A percentile compares a stretch with the other conserved stretches of the same genome.
phyloP scores from a whole-genome alignment of 2,329 filamentous ascomycete species.

The Colletotrichum tofieldiae region DNA sequence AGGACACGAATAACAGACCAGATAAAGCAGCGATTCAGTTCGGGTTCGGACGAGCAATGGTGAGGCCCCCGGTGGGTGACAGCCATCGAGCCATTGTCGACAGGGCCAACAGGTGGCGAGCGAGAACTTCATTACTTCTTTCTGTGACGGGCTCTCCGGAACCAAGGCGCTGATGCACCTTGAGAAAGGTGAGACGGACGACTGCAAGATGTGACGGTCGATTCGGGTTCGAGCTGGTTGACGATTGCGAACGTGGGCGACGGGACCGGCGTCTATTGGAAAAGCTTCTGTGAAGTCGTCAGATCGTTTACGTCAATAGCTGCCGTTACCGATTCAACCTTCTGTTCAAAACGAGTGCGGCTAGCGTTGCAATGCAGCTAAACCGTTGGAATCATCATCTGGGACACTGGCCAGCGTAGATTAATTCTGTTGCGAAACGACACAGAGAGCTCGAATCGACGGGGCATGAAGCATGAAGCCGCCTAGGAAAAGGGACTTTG shows the following conservation, averaged over 20 bases:
- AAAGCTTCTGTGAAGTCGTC: neutral
- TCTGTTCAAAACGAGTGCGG: neutral
- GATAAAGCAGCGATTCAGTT: neutral
- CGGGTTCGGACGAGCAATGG: constrained; percentile 23
- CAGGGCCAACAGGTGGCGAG: neutral
- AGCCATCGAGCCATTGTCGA: neutral
- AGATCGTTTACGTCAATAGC: neutral
- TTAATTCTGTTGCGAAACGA: neutral
- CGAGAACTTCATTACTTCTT: neutral
- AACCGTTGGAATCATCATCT: neutral
- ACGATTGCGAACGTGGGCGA: neutral
- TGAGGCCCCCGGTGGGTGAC: neutral
- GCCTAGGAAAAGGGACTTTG: neutral
- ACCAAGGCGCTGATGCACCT: constrained; percentile 4
- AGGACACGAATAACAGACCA: neutral
- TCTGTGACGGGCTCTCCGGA: neutral
- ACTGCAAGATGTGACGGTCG: neutral
- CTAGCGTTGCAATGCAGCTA: neutral
- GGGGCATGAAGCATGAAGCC: constrained; percentile 14
- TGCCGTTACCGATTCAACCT: neutral
- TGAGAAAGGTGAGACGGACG: constrained; percentile 6
- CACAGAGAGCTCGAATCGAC: neutral
- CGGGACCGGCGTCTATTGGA: neutral
- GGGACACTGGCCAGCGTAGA: neutral
- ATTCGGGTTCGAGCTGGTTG: neutral